Conservation (phyloP, 1,139 yeast genomes). For the Arxiozyma slooffiae region DNA sequence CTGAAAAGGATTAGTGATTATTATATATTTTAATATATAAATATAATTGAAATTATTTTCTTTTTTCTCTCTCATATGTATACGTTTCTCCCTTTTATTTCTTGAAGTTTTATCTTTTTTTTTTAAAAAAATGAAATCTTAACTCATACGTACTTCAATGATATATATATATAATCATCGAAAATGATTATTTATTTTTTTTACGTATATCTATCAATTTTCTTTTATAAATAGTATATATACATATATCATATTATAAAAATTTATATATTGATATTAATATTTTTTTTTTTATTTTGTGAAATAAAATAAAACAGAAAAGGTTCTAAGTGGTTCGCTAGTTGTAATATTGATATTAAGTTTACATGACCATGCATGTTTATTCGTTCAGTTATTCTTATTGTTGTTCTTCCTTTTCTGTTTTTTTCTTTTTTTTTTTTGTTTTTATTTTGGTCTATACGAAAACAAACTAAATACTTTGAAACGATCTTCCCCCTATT, state of each 20-base stretch:
- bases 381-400: no score
- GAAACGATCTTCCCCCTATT: no score
- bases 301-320: background rate
- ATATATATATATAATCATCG: no score
- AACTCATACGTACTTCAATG: no score
- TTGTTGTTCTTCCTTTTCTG: background rate
- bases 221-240: no score
- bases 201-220: background rate
- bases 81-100: background rate
- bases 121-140: no score
- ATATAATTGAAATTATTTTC: background rate
- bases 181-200: no score
- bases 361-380: background rate
- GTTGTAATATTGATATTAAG: background rate
- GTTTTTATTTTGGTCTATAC: background rate
- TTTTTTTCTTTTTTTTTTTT: no score
- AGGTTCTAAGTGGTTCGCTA: background rate
- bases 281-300: no score
- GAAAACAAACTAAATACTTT: no score
- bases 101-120: no score
- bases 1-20: slow-evolving; percentile 34
- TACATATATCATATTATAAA: background rate
- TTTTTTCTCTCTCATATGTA: background rate
- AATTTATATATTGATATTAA: no score
- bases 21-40: background rate